Base-by-base conservation (phyloP, 1,139 yeast species). In the Yamadazyma atlantica region DNA sequence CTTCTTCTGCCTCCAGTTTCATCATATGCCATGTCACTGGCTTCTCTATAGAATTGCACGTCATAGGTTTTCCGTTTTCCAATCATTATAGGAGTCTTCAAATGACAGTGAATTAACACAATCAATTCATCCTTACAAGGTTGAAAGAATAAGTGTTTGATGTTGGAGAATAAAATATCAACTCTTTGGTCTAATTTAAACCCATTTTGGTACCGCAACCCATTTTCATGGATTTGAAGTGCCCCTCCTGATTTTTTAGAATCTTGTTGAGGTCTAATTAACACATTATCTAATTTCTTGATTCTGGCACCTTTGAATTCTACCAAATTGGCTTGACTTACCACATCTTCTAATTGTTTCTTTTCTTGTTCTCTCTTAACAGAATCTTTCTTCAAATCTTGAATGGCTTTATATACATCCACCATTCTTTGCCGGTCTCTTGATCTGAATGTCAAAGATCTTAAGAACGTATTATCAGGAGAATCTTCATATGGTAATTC, bases 21-120 rank as follows among this genome's bases (percentile, higher is more conserved):
- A 64, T 92, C 99, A 54, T 88, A 89, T 2, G 96, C 85, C 75
- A 90, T 85, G 59, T 92, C 99, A 36, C 95, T 82, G 11, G 97
- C 97, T 62, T 92, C 99, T 50, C 97, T 77, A 66, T 90, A 92
- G 58, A 92, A 89, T 65, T 94, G 98, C 31, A 92, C 87, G 57
- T 92, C 98, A 62, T 83, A 85, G 0, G 97, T 89, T 67, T 94
- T 92, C 66, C 87, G 85, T 68, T 94, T 92, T 47, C 97, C 98
- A 58, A 92, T 85, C 81, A 92, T 84, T 42, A 94, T 83, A 15
- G 98, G 98, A 37, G 82, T 83, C 62, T 88, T 89, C 60, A 92
- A 75, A 62, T 90, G 96, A 57, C 92, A 84, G 62, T 92, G 99
- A 48, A 92, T 87, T 29, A 92, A 70, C 34, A 92, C 97, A 60